Evolutionary conservation across 129 eudicot species (phyloP), one percentile per base, ranked within the genome.

Genomic region (Gnaphalium uliginosum): DNA sequence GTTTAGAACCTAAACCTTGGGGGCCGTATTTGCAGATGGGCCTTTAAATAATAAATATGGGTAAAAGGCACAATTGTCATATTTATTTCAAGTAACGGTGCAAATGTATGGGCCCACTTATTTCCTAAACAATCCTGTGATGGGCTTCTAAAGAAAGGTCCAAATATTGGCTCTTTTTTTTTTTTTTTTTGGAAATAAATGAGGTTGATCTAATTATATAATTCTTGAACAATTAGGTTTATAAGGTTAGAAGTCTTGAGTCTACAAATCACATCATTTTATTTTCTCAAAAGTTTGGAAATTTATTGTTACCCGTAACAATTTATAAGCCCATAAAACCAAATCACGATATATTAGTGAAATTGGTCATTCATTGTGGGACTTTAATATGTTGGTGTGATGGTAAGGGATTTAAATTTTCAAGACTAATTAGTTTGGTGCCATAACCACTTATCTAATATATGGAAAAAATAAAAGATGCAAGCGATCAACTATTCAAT

Each of bases 391-490:
- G 72, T 41, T 41, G 35, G 72, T 68, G 54, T 68, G 32, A 68
- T 39, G 30, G 23, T 39, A 68, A 26, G 57, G 57, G n/a, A 37
- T 14, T 23, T 23, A 21, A 33, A 24, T 15, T 23, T 57, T 22
- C 21, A 58, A 7, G 21, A 22, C 67, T 37, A 73, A 60, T 41
- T 24, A 4, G 21, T 37, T 73, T 73, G 69, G 77, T 73, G 69
- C 68, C 57, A 73, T 59, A 37, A 73, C 68, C 51, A 72, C n/a
- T 57, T 18, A 72, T 72, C 9, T 37, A 21, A 72, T 32, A n/a
- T n/a, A n/a, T 11, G 1, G 15, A 25, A 8, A 32, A 4, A 22
- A 2, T 21, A 14, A 72, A 72, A 15, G 76, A 72, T 72, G 76
- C 39, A 14, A 25, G 22, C 29, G 30, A 41, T 9, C 37, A 66